These are phyloP conservation scores for Amylostereum chailletii DNA, from an alignment of 1,284 basidiomycete species.

Conservation along the genomic window DNA sequence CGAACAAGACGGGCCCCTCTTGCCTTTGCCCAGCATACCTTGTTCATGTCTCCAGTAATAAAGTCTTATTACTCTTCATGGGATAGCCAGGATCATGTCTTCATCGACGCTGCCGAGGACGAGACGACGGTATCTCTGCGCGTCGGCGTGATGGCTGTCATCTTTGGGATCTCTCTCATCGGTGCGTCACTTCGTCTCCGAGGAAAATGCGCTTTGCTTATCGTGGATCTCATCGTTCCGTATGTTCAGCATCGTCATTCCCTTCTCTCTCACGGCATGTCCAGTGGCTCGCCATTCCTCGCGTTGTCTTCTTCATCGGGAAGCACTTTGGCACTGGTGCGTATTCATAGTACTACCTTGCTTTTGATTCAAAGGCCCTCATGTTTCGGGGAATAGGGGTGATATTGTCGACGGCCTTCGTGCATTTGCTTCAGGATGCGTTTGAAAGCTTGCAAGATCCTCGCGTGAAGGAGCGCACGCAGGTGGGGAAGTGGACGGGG, in stretches of 20 bases:
- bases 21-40: not conserved
- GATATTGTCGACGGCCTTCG: conserved; percentile 72
- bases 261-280: conserved; percentile 52
- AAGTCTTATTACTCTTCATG: not conserved
- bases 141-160: conserved; percentile 12
- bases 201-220: not conserved
- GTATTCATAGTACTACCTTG: not conserved
- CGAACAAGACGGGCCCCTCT: not conserved
- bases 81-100: not conserved
- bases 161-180: conserved; percentile 28
- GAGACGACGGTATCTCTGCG: conserved; percentile 5
- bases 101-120: not conserved
- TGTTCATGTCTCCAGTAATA: not conserved
- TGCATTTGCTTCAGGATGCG: conserved; percentile 68
- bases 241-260: conserved; percentile 51
- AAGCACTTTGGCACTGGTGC: conserved; percentile 73
- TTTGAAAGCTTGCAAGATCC: conserved; percentile 50
- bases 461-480: conserved; percentile 34
- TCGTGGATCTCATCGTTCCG: not conserved
- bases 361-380: conserved; percentile 8
- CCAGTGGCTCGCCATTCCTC: conserved; percentile 48
- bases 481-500: conserved; percentile 50
- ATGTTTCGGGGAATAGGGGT: conserved; percentile 36
- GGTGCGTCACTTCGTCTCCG: conserved; percentile 16
- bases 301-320: conserved; percentile 64